Percentiles rank a stretch among this genome's conserved stretches.
phyloP scores from a whole-genome alignment of 164 flowering plant genomes.

The Sextonia rubra region DNA sequence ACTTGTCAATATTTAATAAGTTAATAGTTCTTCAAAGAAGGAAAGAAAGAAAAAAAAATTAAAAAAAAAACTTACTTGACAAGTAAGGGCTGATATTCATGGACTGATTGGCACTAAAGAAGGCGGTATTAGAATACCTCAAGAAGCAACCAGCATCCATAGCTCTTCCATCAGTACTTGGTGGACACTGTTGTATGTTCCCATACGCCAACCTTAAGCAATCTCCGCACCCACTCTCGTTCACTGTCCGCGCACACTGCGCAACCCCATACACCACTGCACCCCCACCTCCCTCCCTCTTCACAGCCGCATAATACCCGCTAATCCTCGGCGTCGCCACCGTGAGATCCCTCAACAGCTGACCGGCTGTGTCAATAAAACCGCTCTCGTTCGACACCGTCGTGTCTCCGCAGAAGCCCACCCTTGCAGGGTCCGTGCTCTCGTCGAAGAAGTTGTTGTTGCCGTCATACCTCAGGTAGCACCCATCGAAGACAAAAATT shows the following conservation, averaged over 20 bases:
- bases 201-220: conserved; percentile 40
- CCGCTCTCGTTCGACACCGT: conserved; percentile 19
- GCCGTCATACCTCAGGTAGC: conserved; percentile 56
- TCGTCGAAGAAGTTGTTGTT: conserved; percentile 36
- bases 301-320: conserved; percentile 39
- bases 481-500: conserved; percentile 47
- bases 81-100: conserved; percentile 32
- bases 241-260: conserved; percentile 43
- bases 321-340: conserved; percentile 30
- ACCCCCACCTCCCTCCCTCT: conserved; percentile 11
- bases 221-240: conserved; percentile 33
- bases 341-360: conserved; percentile 27
- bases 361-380: conserved; percentile 15
- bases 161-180: conserved; percentile 40
- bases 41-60: too few species aligned
- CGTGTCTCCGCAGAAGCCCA: conserved; percentile 27
- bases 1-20: too few species aligned
- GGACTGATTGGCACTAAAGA: conserved; percentile 40
- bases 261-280: conserved; percentile 38
- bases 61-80: background rate
- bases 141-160: conserved; percentile 53
- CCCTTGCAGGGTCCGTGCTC: conserved; percentile 34
- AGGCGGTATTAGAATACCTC: conserved; percentile 37
- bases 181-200: conserved; percentile 33
- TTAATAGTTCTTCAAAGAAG: too few species aligned